These are phyloP conservation scores for Byssochlamys sp. DNA, from an alignment of 2,329 filamentous ascomycete genomes.

Conservation along the genomic window DNA sequence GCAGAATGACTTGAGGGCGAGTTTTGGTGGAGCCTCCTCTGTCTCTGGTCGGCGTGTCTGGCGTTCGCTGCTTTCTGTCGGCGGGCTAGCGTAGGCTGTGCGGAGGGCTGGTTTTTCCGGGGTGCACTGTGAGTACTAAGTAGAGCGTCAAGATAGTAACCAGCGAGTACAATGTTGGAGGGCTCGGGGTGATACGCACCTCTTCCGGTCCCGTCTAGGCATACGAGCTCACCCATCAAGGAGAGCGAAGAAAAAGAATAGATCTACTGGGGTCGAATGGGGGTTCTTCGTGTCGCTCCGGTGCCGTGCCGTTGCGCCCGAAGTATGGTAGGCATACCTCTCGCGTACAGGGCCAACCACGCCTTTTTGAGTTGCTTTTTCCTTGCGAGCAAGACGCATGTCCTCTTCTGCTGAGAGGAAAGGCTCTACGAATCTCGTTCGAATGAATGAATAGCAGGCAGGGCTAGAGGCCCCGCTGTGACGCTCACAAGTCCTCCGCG, in stretches of 20 bases:
- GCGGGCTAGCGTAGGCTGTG: constrained; percentile 1
- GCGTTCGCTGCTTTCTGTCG: constrained; percentile 1
- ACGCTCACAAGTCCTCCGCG: neutral
- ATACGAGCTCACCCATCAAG: neutral
- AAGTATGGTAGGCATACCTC: neutral
- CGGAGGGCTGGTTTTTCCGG: constrained; percentile 1
- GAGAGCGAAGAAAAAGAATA: neutral
- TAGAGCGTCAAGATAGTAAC: neutral
- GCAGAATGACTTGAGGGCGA: neutral
- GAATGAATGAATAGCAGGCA: neutral
- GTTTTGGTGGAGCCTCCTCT: constrained; percentile 1
- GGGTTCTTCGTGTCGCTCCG: neutral
- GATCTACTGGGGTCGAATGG: neutral
- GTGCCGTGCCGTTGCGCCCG: neutral
- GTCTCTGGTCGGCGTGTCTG: constrained; percentile 1
- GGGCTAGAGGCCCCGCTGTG: neutral
- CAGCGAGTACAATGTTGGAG: neutral
- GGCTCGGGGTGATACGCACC: constrained; percentile 8
- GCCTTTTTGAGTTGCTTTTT: neutral
- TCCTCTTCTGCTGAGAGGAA: neutral
- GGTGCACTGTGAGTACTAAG: neutral
- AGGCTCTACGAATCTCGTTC: neutral
- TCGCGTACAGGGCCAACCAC: neutral
- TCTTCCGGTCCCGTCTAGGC: constrained; percentile 4
- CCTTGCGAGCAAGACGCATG: neutral